Evolutionary conservation across 208 protist genomes (phyloP), one percentile per base, ranked within the genome.

Genomic region (Leishmania major): DNA sequence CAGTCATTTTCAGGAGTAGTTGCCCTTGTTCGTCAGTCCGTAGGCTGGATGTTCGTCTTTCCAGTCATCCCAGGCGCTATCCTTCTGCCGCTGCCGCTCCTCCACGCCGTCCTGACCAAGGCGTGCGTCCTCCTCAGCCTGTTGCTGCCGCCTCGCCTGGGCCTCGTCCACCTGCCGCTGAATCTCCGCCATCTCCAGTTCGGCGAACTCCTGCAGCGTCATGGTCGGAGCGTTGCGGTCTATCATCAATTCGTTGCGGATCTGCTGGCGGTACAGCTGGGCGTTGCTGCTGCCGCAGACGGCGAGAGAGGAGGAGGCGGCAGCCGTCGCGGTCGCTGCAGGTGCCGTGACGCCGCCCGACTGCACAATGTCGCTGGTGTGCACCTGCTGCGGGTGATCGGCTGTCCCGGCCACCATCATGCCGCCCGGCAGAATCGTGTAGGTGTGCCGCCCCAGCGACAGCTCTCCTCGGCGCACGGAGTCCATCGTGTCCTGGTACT

Each of bases 121-220:
- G 55, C 87, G 81, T 74, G 90, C 91, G 73, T 96, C 93, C 87
- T 96, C 95, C 86, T 95, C 95, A 71, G 82, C 77, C 81, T 87
- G 86, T 47, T 82, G 83, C 69, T 85, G 86, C 81, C 89, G 78
- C 83, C 75, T 77, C 80, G 77, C 79, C 62, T 86, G 82, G 31
- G 85, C 87, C 66, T 87, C 89, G 37, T 89, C 83, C 90, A 93
- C 94, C 74, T 95, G 93, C 64, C 90, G 89, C 85, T 94, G 89
- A 37, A 95, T 80, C 78, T 95, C 92, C 47, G 89, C 88, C 89
- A 96, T 96, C 86, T 97, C 95, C 82, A 88, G 86, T 78, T 90
- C 90, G 4, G 95, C 95, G 78, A 97, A 97, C 83, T 94, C 95
- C 79, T 93, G 84, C 70, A 97, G 88, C 73, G 95, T 95, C 92